These are phyloP conservation scores for Boletellus deceptivus DNA, from an alignment of 1,284 basidiomycete species.

Conservation along the genomic window DNA sequence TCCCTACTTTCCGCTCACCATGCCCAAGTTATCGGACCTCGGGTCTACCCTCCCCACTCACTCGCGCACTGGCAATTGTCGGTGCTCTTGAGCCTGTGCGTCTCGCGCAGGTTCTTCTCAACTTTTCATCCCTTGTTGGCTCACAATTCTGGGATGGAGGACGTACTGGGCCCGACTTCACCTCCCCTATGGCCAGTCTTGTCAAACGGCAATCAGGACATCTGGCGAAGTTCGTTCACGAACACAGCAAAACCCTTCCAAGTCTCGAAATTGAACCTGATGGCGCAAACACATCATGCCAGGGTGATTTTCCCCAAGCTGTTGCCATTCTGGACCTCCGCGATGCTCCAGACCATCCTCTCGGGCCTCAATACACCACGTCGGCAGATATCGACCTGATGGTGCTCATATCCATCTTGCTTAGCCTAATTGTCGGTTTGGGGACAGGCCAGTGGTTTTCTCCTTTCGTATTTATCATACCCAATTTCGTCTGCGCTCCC, in stretches of 20 bases:
- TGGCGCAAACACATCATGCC: neutral
- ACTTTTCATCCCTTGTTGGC: constrained; percentile 16
- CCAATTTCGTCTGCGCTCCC: no score
- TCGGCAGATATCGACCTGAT: constrained; percentile 7
- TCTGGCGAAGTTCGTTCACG: constrained; percentile 15
- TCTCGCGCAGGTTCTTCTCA: constrained; percentile 16
- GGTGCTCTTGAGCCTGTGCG: constrained; percentile 9
- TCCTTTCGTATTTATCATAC: no score
- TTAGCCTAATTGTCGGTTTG: no score
- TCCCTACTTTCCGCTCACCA: no score
- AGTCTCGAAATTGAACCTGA: neutral
- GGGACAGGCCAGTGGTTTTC: constrained; percentile 5
- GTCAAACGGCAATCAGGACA: constrained; percentile 20
- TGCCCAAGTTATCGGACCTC: no score
- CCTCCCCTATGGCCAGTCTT: constrained; percentile 19
- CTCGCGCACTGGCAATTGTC: constrained; percentile 5
- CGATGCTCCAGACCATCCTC: neutral
- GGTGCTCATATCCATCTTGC: no score
- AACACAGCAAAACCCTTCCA: constrained; percentile 10
- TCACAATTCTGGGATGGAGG: no score
- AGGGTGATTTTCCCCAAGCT: neutral
- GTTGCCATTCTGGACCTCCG: constrained; percentile 17
- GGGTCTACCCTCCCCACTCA: neutral
- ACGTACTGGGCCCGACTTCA: constrained; percentile 19
- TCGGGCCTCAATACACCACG: constrained; percentile 12